Evolutionary conservation across 352 stramenopile genomes (phyloP).

Genomic region (Pythium oligandrum): DNA sequence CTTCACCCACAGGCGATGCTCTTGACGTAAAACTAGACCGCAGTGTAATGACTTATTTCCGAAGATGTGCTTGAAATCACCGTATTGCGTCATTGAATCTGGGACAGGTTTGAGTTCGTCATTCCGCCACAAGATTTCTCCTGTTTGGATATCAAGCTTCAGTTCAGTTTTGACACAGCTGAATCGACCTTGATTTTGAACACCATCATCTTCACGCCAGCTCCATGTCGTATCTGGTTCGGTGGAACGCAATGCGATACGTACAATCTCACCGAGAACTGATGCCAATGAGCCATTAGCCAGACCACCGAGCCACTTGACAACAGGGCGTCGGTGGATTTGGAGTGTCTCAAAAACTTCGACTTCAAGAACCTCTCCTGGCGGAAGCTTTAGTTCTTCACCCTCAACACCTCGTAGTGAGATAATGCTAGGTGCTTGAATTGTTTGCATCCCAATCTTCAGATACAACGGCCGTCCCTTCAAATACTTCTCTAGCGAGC

Average conservation of each 20-base stretch:
- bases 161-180: conserved; percentile 70
- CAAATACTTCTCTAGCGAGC: conserved; percentile 83
- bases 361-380: conserved; percentile 79
- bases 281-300: background rate
- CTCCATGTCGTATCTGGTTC: conserved; percentile 55
- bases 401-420: conserved; percentile 40
- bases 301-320: conserved; percentile 57
- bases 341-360: conserved; percentile 86
- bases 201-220: conserved; percentile 52
- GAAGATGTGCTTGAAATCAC: conserved; percentile 83
- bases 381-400: conserved; percentile 65
- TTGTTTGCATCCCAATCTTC: conserved; percentile 85
- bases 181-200: conserved; percentile 62
- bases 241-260: conserved; percentile 59
- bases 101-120: conserved; percentile 88
- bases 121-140: conserved; percentile 89
- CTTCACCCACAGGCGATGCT: conserved; percentile 86
- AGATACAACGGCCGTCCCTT: conserved; percentile 81
- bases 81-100: conserved; percentile 88
- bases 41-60: conserved; percentile 85
- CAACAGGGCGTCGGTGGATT: conserved; percentile 66
- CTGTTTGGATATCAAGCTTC: conserved; percentile 83
- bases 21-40: conserved; percentile 77
- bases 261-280: conserved; percentile 62
- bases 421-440: conserved; percentile 83